These are phyloP conservation scores for Cyberlindnera misumaiensis DNA, from an alignment of 805 yeast species.

Conservation along the genomic window DNA sequence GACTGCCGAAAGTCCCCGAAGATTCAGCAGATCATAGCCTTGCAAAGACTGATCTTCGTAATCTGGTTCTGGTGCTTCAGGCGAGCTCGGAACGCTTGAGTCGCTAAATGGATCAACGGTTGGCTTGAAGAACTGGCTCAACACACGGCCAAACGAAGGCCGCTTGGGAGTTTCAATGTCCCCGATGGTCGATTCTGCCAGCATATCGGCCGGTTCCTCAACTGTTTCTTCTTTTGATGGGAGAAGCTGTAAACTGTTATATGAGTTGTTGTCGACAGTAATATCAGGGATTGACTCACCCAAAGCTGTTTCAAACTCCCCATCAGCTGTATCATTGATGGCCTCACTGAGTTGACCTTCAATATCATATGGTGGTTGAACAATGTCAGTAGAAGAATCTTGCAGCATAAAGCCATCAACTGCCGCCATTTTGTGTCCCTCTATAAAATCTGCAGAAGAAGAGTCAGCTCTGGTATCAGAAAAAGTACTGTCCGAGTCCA, in stretches of 20 bases:
- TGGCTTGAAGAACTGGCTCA: not conserved
- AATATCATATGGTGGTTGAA: not conserved
- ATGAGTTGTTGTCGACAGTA: too few species aligned
- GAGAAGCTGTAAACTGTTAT: too few species aligned
- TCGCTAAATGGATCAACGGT: constrained; percentile 1
- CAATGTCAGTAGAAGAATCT: not conserved
- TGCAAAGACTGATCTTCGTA: too few species aligned
- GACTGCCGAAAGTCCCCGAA: too few species aligned
- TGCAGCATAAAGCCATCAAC: not conserved
- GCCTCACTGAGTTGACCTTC: not conserved
- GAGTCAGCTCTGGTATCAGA: too few species aligned
- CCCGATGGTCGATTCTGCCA: not conserved
- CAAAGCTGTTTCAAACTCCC: constrained; percentile 10
- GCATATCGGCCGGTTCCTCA: not conserved
- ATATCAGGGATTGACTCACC: constrained; percentile 7
- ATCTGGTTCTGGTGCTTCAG: not conserved
- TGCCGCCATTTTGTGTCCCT: too few species aligned
- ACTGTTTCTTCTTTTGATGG: not conserved
- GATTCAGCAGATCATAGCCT: too few species aligned
- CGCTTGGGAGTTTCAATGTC: not conserved
- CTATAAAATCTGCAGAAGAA: too few species aligned
- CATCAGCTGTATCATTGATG: constrained; percentile 2
- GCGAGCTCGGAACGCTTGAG: not conserved
- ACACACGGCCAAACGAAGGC: not conserved
- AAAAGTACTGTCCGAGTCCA: too few species aligned